Base-by-base conservation (phyloP, 2,329 filamentous ascomycete species). In the Colletotrichum aenigma region DNA sequence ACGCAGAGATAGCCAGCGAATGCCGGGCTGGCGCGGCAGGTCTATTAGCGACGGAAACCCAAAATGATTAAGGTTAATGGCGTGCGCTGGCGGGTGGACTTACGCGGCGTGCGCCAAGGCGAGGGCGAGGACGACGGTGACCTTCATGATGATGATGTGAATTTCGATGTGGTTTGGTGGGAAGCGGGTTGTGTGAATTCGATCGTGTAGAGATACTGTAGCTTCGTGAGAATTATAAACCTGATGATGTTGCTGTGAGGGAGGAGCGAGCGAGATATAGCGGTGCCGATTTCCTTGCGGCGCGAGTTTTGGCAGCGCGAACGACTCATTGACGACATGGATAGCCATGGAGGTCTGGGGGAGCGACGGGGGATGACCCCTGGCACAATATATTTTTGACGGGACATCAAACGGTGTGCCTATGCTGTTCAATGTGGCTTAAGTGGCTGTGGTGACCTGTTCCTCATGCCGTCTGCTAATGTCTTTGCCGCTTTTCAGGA, bases 1-100 rank as follows among this genome's bases (percentile, higher is more conserved):
- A 61, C 52, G 32, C 70, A 72, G 16, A 72, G 52, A 18, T 60
- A 52, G 26, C 52, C 70, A 32, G 34, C 70, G 32, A 67, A 26
- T 16, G 28, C 62, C 28, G 70, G 70, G 13, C 70, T 72, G 26
- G n/a, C 2, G n/a, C 43, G n/a, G 18, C 43, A 48, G 43, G 0
- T 52, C n/a, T 2, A 4, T 16, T 10, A 26, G 52, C 60, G 66
- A 72, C 32, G 12, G 9, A 13, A 66, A 61, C 15, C 13, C 28
- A 36, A 66, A 52, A 15, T 32, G 26, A 56, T 32, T 18, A 10
- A n/a, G 24, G 26, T 48, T 62, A n/a, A 30, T 10, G 21, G 34
- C n/a, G 56, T 36, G 18, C n/a, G 13, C 32, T 18, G 36, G 12
- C 16, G 34, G 18, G 34, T 26, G 68, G 9, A 72, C 61, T 67